phyloP scores from a whole-genome alignment of 1,284 basidiomycete species.

The Filobasidium uniguttulatum region DNA sequence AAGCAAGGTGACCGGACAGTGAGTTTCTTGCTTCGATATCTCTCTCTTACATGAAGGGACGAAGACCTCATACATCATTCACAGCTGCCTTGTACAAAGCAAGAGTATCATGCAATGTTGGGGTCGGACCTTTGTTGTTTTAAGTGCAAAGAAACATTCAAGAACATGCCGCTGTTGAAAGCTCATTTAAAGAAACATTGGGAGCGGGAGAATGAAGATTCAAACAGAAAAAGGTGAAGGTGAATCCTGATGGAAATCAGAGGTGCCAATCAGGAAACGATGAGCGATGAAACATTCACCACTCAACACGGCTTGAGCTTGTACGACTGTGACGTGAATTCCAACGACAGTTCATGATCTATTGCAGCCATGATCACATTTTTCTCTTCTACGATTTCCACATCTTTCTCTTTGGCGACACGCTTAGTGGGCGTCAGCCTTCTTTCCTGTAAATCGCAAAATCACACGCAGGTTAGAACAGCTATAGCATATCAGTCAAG shows the following conservation, averaged over 20 bases:
- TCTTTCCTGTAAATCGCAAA: constrained; percentile 2
- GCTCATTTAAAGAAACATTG: constrained; percentile 33
- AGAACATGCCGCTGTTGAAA: constrained; percentile 66
- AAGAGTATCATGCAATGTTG: too few relatives aligned
- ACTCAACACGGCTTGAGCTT: background rate
- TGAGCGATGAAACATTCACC: background rate
- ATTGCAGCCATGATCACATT: background rate
- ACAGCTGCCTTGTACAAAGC: too few relatives aligned
- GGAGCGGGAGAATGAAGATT: constrained; percentile 16
- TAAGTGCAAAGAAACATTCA: constrained; percentile 47
- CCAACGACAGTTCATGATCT: too few relatives aligned
- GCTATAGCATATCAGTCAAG: background rate
- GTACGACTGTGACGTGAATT: background rate
- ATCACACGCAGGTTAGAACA: background rate
- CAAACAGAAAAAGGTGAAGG: background rate
- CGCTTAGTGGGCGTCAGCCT: constrained; percentile 9
- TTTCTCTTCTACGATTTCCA: background rate
- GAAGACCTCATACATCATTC: too few relatives aligned
- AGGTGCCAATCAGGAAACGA: background rate
- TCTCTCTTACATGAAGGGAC: too few relatives aligned
- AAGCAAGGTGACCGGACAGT: too few relatives aligned
- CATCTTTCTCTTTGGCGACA: background rate
- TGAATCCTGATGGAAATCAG: background rate
- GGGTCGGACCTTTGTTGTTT: too few relatives aligned
- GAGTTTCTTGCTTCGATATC: too few relatives aligned